Base-by-base conservation (phyloP, 495 filamentous ascomycete genomes). In the Paragyromitra xinjiangensis region DNA sequence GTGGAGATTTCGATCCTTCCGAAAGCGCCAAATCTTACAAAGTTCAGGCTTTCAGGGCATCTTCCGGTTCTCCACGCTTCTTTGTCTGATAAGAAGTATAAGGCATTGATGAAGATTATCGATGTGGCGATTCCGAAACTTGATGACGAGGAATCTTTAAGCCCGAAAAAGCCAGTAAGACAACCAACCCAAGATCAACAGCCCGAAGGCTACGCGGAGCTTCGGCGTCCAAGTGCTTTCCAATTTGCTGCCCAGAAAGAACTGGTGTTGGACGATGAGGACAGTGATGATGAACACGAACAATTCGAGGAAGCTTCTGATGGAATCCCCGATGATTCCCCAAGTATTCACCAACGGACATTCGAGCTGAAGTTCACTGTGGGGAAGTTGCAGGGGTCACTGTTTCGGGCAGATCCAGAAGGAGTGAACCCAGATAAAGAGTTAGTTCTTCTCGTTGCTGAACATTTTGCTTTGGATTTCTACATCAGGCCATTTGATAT, bases 341-440 rank as follows among this genome's bases (percentile, higher is more conserved):
- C 93, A 50, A 92, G 91, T 81, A 86, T 94, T 29, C 92, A 93
- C 78, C 94, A 97, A 78, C 89, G 92, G 24, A 94, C 90, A 71
- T 98, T 99, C 81, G 93, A 98, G 81, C 92, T 99, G 85, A 95
- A 94, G 77, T 99, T 99, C 80, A 92, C 92, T 1, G 96, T 98
- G 64, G 95, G 97, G 73, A 91, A 91, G 73, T 87, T 99, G 19
- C 93, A 94, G 84, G 95, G 96, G 37, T 97, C 95, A 0, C 86
- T 99, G 2, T 98, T 92, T 83, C 89, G 91, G 26, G 91, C 94
- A 66, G 94, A 98, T 82, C 89, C 93, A 1, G 91, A 95, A 69
- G 90, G 91, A 22, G 88, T 88, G 68, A 88, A 89, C 63, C 88
- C 89, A 9, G 95, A 99, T 82, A 88, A 92, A 72, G 86, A 98